Base-by-base conservation (phyloP, 1,284 basidiomycete genomes). In the Heliocybe sulcata region DNA sequence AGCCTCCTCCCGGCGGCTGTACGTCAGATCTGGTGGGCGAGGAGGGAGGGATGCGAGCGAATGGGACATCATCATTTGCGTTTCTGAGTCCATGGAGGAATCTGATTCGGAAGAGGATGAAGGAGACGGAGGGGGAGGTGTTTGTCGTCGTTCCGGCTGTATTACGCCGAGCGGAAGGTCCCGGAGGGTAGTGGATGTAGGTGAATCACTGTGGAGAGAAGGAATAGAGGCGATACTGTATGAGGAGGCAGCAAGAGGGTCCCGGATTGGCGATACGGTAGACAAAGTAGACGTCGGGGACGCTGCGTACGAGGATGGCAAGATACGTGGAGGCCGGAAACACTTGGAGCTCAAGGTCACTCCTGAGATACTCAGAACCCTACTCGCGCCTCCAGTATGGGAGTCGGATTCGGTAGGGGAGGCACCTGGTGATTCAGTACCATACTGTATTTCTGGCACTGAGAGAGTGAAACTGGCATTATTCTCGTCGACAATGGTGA, bases 61-160 rank as follows among this genome's bases (percentile, higher is more conserved):
- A 63, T 90, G 87, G 2, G 87, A 85, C 87, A 91, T 90, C 55
- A 77, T 69, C 64, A 80, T 69, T 48, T 80, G 79, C 1, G 77
- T 75, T 42, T 84, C 82, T 61, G 89, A 87, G 57, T 89, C 87
- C 48, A 86, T 49, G 22, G 66, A 70, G 6, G 77, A 77, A 52
- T 75, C 73, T 16, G 75, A 72, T 11, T 59, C 58, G 8, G 66
- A 52, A 47, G 68, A 63, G 35, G 67, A 64, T 27, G 69, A 67
- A 35, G 59, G 47, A 29, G 38, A 42, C 38, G 38, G 67, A 35
- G 59, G 47, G 33, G 38, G n/a, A 6, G 38, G 38, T n/a, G 16
- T 42, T 20, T 16, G 12, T n/a, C 38, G 6, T 42, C 16, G 38
- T 6, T 20, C 16, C 6, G 38, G 19, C 38, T 42, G 29, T 6